Base-by-base conservation (phyloP, 2,329 filamentous ascomycete species). In the Pestalotiopsis sp. region DNA sequence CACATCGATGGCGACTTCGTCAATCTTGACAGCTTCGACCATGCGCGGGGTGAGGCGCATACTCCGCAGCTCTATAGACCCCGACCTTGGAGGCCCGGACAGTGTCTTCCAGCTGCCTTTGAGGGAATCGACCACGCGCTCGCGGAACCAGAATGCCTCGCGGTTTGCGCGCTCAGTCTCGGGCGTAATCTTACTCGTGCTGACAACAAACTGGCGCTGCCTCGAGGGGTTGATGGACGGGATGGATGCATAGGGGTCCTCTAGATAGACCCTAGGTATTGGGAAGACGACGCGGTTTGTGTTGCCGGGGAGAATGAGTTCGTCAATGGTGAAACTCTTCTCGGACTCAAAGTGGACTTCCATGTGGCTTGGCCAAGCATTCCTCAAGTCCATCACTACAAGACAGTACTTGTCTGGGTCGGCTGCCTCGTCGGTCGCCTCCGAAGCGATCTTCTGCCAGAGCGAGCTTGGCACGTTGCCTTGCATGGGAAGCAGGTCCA, bases 151-250 rank as follows among this genome's bases (percentile, higher is more conserved):
- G 78, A 98, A 98, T 0, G 91, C 90, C 80, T 97, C 94, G 65
- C 95, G 87, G 70, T 87, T 92, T 13, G 90, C 88, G 41, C 92
- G 88, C 80, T 98, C 95, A 58, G 87, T 88, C 72, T 96, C 93
- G 0, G 93, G 92, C 0, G 92, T 91, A 68, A 95, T 89, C 74
- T 93, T 93, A 76, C 89, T 91, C 17, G 91, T 88, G 79, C 92
- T 96, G 58, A 97, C 93, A 38, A 98, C 93, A 75, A 97, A 98
- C 76, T 98, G 95, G n/a, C 94, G 88, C 76, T 94, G 92, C n/a
- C 92, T 90, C 0, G 91, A 90, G 0, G 92, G 92, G 72, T 95
- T 94, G 11, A 97, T 84, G 1, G 90, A 91, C 0, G 94, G 95
- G 52, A 98, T 93, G 1, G 91, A 85, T 1, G 91, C 90, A 75